Conservation (phyloP, 441 rosid genomes). For the Biscutella auriculata region DNA sequence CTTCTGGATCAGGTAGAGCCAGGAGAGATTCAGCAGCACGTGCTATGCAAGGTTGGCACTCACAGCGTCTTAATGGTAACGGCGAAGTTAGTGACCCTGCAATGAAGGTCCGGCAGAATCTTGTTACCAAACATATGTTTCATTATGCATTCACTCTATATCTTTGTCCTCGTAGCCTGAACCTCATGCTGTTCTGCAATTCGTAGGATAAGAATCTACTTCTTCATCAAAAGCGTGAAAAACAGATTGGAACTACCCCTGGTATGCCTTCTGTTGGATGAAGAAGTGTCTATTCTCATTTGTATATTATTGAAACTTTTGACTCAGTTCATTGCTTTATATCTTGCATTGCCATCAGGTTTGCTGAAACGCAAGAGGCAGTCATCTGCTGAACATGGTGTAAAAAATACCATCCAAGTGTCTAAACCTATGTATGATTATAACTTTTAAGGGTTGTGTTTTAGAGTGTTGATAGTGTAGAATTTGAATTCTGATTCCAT, state of each 20-base stretch:
- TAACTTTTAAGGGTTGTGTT: neutral
- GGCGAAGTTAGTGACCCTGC: constrained; percentile 51
- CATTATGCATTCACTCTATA: neutral
- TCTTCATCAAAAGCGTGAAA: constrained; percentile 43
- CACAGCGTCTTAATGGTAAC: constrained; percentile 45
- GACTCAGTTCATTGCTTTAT: neutral
- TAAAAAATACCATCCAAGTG: constrained; percentile 28
- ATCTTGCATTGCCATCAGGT: constrained; percentile 27
- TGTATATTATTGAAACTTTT: constrained; percentile 7
- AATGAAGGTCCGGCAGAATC: constrained; percentile 32
- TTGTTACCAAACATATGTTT: constrained; percentile 4
- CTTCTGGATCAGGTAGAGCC: constrained; percentile 52
- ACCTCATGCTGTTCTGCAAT: neutral
- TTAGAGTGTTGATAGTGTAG: neutral
- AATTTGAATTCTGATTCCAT: neutral
- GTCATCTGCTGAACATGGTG: constrained; percentile 32
- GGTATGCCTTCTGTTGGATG: constrained; percentile 28
- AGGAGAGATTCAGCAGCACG: constrained; percentile 67
- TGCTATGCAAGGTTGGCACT: constrained; percentile 75
- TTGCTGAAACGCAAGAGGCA: constrained; percentile 52
- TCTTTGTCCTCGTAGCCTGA: constrained; percentile 1
- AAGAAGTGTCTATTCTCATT: neutral
- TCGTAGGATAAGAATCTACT: constrained; percentile 45
- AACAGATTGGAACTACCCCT: constrained; percentile 37
- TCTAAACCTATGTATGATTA: constrained; percentile 41